Conservation (phyloP, 129 eudicot species). For the Solidago caesia region DNA sequence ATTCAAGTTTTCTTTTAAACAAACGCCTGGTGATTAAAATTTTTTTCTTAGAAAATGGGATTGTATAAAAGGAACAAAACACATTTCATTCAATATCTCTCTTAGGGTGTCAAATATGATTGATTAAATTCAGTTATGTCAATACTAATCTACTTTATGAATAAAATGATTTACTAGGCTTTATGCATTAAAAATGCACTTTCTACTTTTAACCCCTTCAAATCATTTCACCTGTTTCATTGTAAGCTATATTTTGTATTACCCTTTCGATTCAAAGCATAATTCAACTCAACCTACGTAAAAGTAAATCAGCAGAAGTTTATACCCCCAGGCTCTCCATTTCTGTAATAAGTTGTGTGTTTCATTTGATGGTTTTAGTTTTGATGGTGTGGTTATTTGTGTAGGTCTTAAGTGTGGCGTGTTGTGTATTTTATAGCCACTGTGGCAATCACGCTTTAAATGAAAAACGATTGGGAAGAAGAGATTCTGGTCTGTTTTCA, state of each 20-base stretch:
- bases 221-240: not conserved
- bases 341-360: not conserved
- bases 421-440: slow-evolving; percentile 98
- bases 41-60: too few species aligned
- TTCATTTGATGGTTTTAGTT: slow-evolving; percentile 24
- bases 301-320: not conserved
- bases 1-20: too few species aligned
- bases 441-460: slow-evolving; percentile 95
- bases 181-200: not conserved
- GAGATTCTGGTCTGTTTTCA: slow-evolving; percentile 61
- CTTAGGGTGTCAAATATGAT: not conserved
- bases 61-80: too few species aligned
- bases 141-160: slow-evolving; percentile 5
- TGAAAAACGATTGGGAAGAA: slow-evolving; percentile 64
- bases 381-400: slow-evolving; percentile 28
- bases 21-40: too few species aligned
- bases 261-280: not conserved
- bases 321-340: not conserved
- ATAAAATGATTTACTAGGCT: not conserved
- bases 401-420: slow-evolving; percentile 96
- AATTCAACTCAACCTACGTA: not conserved
- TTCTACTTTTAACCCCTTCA: slow-evolving; percentile 3
- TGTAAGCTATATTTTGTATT: not conserved
- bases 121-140: not conserved
- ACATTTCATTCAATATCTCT: too few species aligned